Evolutionary conservation across 108 stramenopile genomes (phyloP).

Genomic region (Parmales sp.): DNA sequence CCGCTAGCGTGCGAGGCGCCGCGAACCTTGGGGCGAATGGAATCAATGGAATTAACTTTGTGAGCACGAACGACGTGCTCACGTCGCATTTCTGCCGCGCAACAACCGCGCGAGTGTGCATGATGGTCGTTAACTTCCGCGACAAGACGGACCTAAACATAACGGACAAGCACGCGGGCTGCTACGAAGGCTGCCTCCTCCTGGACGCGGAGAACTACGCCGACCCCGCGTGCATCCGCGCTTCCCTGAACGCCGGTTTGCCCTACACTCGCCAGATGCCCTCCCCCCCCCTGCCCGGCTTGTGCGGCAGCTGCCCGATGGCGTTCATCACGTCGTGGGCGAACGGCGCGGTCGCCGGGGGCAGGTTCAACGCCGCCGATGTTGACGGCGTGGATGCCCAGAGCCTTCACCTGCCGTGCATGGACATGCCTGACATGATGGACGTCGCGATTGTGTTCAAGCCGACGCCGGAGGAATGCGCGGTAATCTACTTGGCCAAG

Average conservation of each 20-base stretch:
- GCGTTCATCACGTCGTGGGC: not conserved
- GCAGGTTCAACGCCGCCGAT: too few relatives aligned
- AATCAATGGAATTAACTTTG: too few relatives aligned
- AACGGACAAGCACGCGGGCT: not conserved
- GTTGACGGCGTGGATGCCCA: not conserved
- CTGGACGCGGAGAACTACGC: not conserved
- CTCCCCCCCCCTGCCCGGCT: not conserved
- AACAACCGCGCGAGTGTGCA: not conserved
- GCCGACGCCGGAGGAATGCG: not conserved
- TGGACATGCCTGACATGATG: not conserved
- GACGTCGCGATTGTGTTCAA: not conserved
- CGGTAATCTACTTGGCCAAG: constrained; percentile 3
- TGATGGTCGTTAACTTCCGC: not conserved
- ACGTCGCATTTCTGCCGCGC: not conserved
- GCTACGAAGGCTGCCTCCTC: not conserved
- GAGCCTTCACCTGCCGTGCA: not conserved
- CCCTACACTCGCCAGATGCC: not conserved
- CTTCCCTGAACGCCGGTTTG: not conserved
- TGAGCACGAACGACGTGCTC: not conserved
- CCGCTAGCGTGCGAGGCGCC: too few relatives aligned
- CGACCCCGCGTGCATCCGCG: not conserved
- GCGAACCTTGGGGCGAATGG: too few relatives aligned
- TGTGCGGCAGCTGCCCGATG: not conserved
- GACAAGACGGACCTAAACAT: not conserved
- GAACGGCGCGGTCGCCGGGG: not conserved